Base-by-base conservation (phyloP, 495 filamentous ascomycete genomes). In the Clavariopsis aquatica region DNA sequence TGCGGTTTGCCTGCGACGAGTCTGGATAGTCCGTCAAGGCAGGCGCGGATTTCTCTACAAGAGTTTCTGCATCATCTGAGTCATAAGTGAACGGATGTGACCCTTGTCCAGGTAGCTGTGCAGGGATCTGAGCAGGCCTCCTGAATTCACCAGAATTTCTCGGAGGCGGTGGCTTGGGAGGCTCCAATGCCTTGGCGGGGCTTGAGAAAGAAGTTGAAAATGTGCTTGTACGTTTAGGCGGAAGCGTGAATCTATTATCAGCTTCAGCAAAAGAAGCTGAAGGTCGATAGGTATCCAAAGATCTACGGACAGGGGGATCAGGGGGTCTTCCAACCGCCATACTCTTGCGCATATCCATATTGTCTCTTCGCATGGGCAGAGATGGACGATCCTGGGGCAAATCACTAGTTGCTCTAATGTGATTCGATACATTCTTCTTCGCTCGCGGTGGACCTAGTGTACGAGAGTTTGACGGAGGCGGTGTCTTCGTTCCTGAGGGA, bases 1-100 rank as follows among this genome's bases (percentile, higher is more conserved):
- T 85, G 43, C 94, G 83, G 70, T 96, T 98, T 0, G 91, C 85
- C 66, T 85, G 83, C 1, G 92, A 93, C 0, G 90, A 79, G 76
- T 98, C 93, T 12, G 94, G 93, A 74, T 88, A 96, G 57, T 91
- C 87, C 29, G 74, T 78, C 9, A 73, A 56, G 24, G 65, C 49
- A 29, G 60, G 41, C 17, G 54, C 49, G 17, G 69, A 28, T 49
- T 67, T 66, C 5, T 71, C 64, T 3, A 36, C 41, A 54, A 60
- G 60, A 13, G 65, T n/a, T 5, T 69, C 68, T 17, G 58, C 47
- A 27, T 73, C 71, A 52, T 73, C 71, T 3, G 71, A 73, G 41
- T 71, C 69, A 24, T 73, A 65, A 9, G 19, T 61, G 29, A 61
- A 51, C 22, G 68, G 26, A 7, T 22, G 6, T 24, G 47, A 49